Evolutionary conservation across 2,329 filamentous ascomycete species (phyloP).

Genomic region (Coniochaeta hoffmannii): DNA sequence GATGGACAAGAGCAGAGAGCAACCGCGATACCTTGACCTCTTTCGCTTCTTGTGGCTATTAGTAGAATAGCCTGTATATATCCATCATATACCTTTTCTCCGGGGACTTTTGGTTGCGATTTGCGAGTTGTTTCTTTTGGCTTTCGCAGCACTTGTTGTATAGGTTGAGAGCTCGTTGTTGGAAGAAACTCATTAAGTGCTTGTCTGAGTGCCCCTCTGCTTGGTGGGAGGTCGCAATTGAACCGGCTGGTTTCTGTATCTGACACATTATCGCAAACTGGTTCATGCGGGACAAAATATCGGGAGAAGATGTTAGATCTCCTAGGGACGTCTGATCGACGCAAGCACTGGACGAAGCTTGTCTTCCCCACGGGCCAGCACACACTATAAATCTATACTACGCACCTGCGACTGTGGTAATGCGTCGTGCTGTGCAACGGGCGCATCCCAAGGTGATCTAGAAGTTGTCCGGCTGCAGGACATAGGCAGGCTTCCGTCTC

Average conservation of each 20-base stretch:
- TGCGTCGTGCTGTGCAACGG: too few relatives aligned
- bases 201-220: neutral
- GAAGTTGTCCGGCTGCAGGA: too few relatives aligned
- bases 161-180: neutral
- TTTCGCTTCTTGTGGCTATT: slow-evolving; percentile 8
- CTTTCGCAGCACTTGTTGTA: neutral
- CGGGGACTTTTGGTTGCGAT: neutral
- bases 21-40: slow-evolving; percentile 8
- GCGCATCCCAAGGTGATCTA: too few relatives aligned
- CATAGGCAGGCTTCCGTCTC: too few relatives aligned
- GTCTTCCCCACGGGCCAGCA: neutral
- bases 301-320: neutral
- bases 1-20: neutral
- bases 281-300: neutral
- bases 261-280: neutral
- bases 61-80: slow-evolving; percentile 19
- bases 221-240: too few relatives aligned
- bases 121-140: neutral
- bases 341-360: neutral
- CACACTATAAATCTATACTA: too few relatives aligned
- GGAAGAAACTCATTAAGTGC: neutral
- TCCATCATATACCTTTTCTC: slow-evolving; percentile 16
- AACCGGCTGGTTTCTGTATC: too few relatives aligned
- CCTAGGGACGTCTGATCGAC: neutral
- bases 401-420: too few relatives aligned